A percentile compares a stretch with the other conserved stretches of the same genome.
Evolutionary conservation across 2,329 filamentous ascomycete species (phyloP).

Genomic region (Beauveria bassiana): DNA sequence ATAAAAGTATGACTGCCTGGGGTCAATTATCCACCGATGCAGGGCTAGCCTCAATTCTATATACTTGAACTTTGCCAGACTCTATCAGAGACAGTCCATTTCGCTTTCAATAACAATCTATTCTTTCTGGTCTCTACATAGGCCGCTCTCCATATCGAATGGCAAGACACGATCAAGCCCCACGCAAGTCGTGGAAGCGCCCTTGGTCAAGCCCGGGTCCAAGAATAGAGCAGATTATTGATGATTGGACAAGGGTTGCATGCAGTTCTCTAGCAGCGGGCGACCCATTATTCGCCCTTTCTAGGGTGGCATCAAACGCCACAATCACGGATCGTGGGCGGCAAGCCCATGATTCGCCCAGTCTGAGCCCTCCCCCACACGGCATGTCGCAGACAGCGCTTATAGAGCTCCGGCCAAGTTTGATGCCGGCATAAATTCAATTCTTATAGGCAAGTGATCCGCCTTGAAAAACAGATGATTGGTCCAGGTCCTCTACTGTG

Average conservation of each 20-base stretch:
- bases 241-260: not conserved
- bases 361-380: not conserved
- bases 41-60: not conserved
- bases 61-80: not conserved
- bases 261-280: not conserved
- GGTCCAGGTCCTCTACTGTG: not conserved
- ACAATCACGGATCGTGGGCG: not conserved
- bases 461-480: not conserved
- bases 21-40: not conserved
- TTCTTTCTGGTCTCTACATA: not conserved
- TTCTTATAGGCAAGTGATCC: not conserved
- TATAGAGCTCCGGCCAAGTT: not conserved
- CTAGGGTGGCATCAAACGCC: not conserved
- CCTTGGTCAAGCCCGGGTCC: not conserved
- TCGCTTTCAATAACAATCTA: not conserved
- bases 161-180: not conserved
- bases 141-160: not conserved
- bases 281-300: not conserved
- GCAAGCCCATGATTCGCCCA: conserved; percentile 1
- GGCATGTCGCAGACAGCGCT: not conserved
- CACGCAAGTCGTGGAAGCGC: conserved; percentile 4
- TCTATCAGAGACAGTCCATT: not conserved
- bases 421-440: not conserved
- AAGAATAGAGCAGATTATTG: not conserved
- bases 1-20: not conserved